Percentiles rank a stretch among this genome's conserved stretches.
Conservation (phyloP, 2,329 filamentous ascomycete species). For the Exophiala alcalophila region DNA sequence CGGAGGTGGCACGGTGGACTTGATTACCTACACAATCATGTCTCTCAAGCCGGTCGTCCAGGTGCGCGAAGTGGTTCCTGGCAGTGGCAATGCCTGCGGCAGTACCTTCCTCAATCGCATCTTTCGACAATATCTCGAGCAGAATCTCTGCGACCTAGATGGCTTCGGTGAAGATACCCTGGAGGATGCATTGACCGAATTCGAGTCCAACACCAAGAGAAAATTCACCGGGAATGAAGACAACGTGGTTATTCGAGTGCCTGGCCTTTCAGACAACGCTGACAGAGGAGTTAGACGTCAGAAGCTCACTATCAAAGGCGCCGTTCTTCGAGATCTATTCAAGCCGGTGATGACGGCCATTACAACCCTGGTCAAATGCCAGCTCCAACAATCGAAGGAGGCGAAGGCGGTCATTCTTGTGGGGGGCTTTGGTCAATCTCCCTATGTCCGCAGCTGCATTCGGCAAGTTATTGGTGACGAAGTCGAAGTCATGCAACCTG, state of each 20-base stretch:
- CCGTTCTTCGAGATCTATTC: constrained; percentile 29
- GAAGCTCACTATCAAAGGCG: constrained; percentile 25
- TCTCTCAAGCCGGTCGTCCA: constrained; percentile 29
- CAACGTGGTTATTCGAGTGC: constrained; percentile 31
- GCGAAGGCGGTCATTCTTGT: constrained; percentile 46
- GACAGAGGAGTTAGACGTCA: constrained; percentile 27
- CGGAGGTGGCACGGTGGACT: constrained; percentile 39
- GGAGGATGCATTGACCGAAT: constrained; percentile 31
- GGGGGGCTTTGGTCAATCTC: constrained; percentile 34
- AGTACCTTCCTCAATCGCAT: constrained; percentile 33
- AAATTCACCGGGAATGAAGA: constrained; percentile 29
- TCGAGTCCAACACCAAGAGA: constrained; percentile 32
- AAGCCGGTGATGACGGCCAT: constrained; percentile 28
- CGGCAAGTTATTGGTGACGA: constrained; percentile 12
- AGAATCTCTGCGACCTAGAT: constrained; percentile 17
- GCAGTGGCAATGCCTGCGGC: constrained; percentile 32
- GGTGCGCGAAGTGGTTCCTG: constrained; percentile 31
- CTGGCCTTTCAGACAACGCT: constrained; percentile 27
- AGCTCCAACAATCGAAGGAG: constrained; percentile 56
- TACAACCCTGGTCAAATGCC: constrained; percentile 27
- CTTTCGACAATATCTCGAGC: constrained; percentile 30
- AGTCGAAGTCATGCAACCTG: constrained; percentile 29
- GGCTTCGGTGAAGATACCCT: constrained; percentile 32
- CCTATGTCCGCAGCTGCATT: constrained; percentile 30
- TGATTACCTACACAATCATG: constrained; percentile 32